Percentiles rank a stretch among this genome's conserved stretches.
phyloP scores from a whole-genome alignment of 2,329 filamentous ascomycete species.

The Aotearoamyces nothofagi region DNA sequence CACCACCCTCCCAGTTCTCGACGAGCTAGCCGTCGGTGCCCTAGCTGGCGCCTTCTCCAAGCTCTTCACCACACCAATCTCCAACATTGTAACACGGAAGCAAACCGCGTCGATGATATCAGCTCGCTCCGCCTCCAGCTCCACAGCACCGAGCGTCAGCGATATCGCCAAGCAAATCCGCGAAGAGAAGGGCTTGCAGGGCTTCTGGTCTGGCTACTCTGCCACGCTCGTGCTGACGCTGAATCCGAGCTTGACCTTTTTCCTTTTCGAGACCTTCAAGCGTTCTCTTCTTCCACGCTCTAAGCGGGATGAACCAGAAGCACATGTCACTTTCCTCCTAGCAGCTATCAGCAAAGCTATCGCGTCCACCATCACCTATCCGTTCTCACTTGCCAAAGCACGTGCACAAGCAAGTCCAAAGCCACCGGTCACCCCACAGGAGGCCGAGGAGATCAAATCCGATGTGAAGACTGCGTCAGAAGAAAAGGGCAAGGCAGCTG shows the following conservation, averaged over 20 bases:
- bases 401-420: constrained; percentile 48
- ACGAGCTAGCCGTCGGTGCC: constrained; percentile 62
- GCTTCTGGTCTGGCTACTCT: constrained; percentile 82
- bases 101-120: constrained; percentile 48
- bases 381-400: constrained; percentile 73
- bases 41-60: constrained; percentile 62
- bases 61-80: constrained; percentile 63
- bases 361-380: constrained; percentile 67
- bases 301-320: constrained; percentile 34
- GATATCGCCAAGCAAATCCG: constrained; percentile 50
- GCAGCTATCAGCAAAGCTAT: constrained; percentile 68
- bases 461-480: constrained; percentile 14
- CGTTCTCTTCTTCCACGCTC: constrained; percentile 37
- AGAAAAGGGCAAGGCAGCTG: constrained; percentile 17
- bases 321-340: constrained; percentile 42
- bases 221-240: constrained; percentile 66
- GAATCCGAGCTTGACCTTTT: constrained; percentile 77
- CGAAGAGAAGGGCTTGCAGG: constrained; percentile 52
- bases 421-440: constrained; percentile 18
- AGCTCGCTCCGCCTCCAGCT: constrained; percentile 19
- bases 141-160: constrained; percentile 19
- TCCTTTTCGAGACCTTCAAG: constrained; percentile 61
- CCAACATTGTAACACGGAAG: constrained; percentile 70
- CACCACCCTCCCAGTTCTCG: constrained; percentile 39
- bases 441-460: constrained; percentile 14